Base-by-base conservation (phyloP, 192 early-diverging fungal genomes). In the Lobosporangium transversale region DNA sequence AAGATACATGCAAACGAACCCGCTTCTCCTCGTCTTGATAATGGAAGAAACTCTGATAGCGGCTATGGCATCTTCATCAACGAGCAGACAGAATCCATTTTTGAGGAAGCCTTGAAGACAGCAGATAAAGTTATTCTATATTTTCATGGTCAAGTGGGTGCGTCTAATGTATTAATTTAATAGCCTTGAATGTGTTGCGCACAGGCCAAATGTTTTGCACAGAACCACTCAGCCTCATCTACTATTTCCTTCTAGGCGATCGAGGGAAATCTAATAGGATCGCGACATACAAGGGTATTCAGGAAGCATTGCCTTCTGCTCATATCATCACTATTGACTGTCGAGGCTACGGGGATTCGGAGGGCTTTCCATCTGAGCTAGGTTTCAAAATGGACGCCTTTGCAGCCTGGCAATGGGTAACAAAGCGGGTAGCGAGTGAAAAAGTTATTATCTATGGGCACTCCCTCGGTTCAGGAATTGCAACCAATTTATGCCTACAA, bases 81-180 rank as follows among this genome's bases (percentile, higher is more conserved):
- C 47, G 63, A 44, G 12, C 23, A 23, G 10, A 35, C 27, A n/a
- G 58, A 70, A 14, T 15, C 36, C 15, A 56, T 79, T 11, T 79
- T 70, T 51, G 78, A 79, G 26, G 47, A 61, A 1, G 47, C 63
- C 4, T 30, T 79, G 0, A 50, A 55, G 17, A 48, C 33, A 12
- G 67, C 78, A 10, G 63, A 79, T 0, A 61, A 29, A 20, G 68
- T 70, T 1, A 53, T 79, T 23, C 56, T 79, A 27, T 79, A 79
- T 35, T 79, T 79, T 24, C 78, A 79, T 33, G 78, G 78, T 20
- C 78, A 79, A 61, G 56, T 70, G 15, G 68, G 78, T 79, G 70
- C 20, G 55, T 42, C 47, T 48, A n/a, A 14, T 42, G 11, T 15
- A 26, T 57, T 49, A 17, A 33, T n/a, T 2, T 20, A 36, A n/a